These are phyloP conservation scores for Suhomyces tanzawaensis DNA, from an alignment of 805 yeast species.

Conservation along the genomic window DNA sequence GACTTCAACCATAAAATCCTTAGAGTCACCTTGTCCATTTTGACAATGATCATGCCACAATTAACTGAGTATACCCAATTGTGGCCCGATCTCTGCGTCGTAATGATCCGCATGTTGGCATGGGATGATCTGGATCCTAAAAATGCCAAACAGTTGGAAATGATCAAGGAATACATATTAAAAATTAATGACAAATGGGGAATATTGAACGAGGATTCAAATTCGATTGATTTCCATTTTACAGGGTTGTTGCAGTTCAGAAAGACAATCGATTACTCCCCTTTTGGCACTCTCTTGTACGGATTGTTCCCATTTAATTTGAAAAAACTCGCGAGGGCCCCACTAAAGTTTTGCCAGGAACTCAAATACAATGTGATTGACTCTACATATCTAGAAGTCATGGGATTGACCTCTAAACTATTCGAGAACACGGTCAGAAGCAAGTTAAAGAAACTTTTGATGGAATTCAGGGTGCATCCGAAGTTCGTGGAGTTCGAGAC, in stretches of 20 bases:
- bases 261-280: conserved; percentile 12
- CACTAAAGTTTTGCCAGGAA: conserved; percentile 22
- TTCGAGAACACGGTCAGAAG: neutral
- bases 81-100: conserved; percentile 38
- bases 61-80: conserved; percentile 11
- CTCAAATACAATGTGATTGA: neutral
- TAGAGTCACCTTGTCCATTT: conserved; percentile 28
- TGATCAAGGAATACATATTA: neutral
- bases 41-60: conserved; percentile 43
- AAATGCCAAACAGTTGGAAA: neutral
- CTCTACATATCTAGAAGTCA: conserved; percentile 5
- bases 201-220: conserved; percentile 15
- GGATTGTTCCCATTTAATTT: conserved; percentile 57
- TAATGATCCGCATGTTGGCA: conserved; percentile 39
- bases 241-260: neutral
- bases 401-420: neutral
- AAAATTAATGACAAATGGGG: conserved; percentile 6
- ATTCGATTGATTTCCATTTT: neutral
- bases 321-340: conserved; percentile 44
- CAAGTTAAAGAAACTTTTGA: conserved; percentile 24
- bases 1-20: conserved; percentile 44
- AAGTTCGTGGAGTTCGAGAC: conserved; percentile 32
- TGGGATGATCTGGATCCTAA: conserved; percentile 20
- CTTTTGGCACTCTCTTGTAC: conserved; percentile 50
- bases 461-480: conserved; percentile 48